Conservation (phyloP, 129 eudicot genomes). For the Flaveria sonorensis region DNA sequence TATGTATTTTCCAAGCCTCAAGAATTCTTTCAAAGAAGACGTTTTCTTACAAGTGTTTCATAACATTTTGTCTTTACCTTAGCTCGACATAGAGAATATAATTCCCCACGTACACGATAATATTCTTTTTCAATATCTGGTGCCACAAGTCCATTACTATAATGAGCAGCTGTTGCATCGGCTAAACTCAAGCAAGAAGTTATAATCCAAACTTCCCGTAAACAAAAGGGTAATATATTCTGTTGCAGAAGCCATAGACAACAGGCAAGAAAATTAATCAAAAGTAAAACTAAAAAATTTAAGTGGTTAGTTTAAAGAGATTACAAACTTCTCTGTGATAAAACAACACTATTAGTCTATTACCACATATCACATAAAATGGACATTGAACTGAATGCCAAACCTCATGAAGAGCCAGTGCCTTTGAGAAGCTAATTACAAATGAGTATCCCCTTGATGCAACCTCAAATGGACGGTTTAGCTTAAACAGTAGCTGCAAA, state of each 20-base stretch:
- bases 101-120: conserved; percentile 94
- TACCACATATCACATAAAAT: conserved; percentile 31
- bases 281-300: conserved; percentile 1
- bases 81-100: conserved; percentile 80
- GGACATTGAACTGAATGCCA: conserved; percentile 33
- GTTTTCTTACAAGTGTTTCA: background rate
- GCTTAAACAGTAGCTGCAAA: conserved; percentile 84
- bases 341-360: conserved; percentile 33
- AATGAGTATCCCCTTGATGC: conserved; percentile 91
- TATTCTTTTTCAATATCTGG: conserved; percentile 90
- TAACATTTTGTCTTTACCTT: conserved; percentile 65
- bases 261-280: conserved; percentile 27
- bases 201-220: conserved; percentile 96
- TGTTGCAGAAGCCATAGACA: conserved; percentile 35
- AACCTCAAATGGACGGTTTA: conserved; percentile 91
- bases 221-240: conserved; percentile 81
- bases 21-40: background rate
- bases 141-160: conserved; percentile 68
- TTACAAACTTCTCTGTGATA: conserved; percentile 18
- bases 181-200: conserved; percentile 88
- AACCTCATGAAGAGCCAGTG: conserved; percentile 84
- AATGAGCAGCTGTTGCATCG: conserved; percentile 66
- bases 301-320: background rate
- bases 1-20: conserved; percentile 6
- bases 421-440: conserved; percentile 87